Percentiles rank a stretch among this genome's conserved stretches.
Evolutionary conservation across 1,284 basidiomycete genomes (phyloP).

Genomic region (Sporisorium exsertum): DNA sequence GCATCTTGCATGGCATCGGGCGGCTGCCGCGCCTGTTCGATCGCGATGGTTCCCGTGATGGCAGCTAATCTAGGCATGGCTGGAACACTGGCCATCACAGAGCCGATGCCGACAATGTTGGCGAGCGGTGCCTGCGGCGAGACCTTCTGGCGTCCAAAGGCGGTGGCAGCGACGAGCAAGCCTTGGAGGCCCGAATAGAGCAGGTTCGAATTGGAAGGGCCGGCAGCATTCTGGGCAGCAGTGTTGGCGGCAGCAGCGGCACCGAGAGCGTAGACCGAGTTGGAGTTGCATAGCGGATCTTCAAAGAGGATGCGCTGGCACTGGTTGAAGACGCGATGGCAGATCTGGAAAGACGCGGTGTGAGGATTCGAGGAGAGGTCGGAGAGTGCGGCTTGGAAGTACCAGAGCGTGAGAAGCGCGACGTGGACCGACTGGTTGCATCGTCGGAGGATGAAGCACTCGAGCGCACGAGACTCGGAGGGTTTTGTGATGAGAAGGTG

Average conservation of each 20-base stretch:
- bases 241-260: slow-evolving; percentile 13
- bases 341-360: slow-evolving; percentile 86
- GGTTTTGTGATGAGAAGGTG: slow-evolving; percentile 66
- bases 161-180: slow-evolving; percentile 63
- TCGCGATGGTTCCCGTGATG: slow-evolving; percentile 82
- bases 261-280: slow-evolving; percentile 35
- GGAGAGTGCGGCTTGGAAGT: slow-evolving; percentile 66
- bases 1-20: slow-evolving; percentile 56
- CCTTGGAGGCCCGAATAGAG: slow-evolving; percentile 22
- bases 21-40: slow-evolving; percentile 82
- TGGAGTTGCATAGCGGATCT: slow-evolving; percentile 72
- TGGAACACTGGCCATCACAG: slow-evolving; percentile 81
- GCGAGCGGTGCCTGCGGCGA: slow-evolving; percentile 72
- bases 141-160: slow-evolving; percentile 42
- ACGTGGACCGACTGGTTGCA: slow-evolving; percentile 66
- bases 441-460: slow-evolving; percentile 63
- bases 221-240: slow-evolving; percentile 15
- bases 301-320: slow-evolving; percentile 98
- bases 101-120: slow-evolving; percentile 85
- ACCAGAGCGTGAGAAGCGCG: slow-evolving; percentile 67
- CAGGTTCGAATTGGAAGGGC: slow-evolving; percentile 34
- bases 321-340: slow-evolving; percentile 89
- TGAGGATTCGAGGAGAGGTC: slow-evolving; percentile 71
- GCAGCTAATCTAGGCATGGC: slow-evolving; percentile 81
- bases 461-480: slow-evolving; percentile 62